Percentiles rank a stretch among this genome's conserved stretches.
phyloP scores from a whole-genome alignment of 352 stramenopile species.

The Phytophthora syringae region DNA sequence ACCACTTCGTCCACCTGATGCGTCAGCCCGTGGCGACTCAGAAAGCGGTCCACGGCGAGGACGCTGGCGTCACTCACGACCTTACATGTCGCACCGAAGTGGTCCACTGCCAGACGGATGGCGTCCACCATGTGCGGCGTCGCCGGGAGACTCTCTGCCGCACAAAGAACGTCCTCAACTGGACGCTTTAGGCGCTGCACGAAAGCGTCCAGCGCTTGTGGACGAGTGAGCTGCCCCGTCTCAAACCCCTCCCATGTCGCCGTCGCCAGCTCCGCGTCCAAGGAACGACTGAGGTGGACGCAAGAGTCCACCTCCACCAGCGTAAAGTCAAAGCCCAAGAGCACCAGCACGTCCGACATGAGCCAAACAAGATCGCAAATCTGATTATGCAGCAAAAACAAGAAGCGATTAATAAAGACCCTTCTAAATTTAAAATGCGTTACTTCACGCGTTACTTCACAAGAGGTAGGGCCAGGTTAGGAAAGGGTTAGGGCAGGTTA shows the following conservation, averaged over 20 bases:
- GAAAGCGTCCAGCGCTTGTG: constrained; percentile 42
- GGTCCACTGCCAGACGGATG: constrained; percentile 42
- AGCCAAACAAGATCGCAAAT: constrained; percentile 8
- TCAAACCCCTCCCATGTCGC: constrained; percentile 21
- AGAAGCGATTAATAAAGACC: too few species aligned
- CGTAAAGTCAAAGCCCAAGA: constrained; percentile 62
- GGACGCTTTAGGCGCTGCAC: constrained; percentile 37
- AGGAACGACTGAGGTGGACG: constrained; percentile 34
- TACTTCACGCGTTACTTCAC: too few species aligned
- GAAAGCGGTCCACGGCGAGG: constrained; percentile 54
- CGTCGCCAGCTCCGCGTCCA: constrained; percentile 39
- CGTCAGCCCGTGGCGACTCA: constrained; percentile 36
- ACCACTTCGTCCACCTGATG: constrained; percentile 43
- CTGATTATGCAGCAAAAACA: not conserved
- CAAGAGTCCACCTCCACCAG: constrained; percentile 60
- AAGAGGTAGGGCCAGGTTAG: too few species aligned
- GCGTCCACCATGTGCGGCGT: constrained; percentile 53
- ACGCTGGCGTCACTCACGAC: constrained; percentile 64
- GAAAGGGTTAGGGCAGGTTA: too few species aligned
- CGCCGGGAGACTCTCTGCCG: constrained; percentile 39
- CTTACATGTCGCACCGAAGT: constrained; percentile 37
- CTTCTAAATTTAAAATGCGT: too few species aligned
- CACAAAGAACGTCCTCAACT: constrained; percentile 24
- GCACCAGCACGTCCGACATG: constrained; percentile 38
- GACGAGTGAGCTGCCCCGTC: constrained; percentile 11